These are phyloP conservation scores for Exobasidium rhododendri DNA, from an alignment of 1,284 basidiomycete species.

Conservation along the genomic window DNA sequence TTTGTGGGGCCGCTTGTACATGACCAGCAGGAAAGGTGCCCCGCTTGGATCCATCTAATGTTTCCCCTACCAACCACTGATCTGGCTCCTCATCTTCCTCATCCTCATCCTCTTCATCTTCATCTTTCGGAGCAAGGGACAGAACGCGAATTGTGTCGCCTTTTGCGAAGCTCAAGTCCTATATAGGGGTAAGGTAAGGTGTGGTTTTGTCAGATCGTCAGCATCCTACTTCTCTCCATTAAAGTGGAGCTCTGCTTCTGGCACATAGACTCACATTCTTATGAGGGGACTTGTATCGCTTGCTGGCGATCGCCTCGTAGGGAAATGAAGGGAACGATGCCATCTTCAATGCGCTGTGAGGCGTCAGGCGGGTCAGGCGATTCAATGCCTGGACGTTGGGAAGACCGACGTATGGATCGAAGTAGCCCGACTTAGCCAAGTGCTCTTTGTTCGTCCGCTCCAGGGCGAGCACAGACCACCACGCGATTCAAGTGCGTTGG, in stretches of 20 bases:
- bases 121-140: slow-evolving; percentile 32
- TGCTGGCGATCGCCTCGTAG: slow-evolving; percentile 11
- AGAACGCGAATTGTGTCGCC: slow-evolving; percentile 51
- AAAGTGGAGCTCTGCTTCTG: too few species aligned
- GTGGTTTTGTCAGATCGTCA: not conserved
- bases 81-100: slow-evolving; percentile 55
- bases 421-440: too few species aligned
- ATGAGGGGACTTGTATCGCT: slow-evolving; percentile 12
- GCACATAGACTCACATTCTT: not conserved
- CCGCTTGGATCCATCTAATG: slow-evolving; percentile 35
- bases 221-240: not conserved
- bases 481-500: not conserved
- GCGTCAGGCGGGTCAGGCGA: too few species aligned
- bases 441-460: too few species aligned
- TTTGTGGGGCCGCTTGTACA: slow-evolving; percentile 55
- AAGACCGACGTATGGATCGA: too few species aligned
- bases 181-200: too few species aligned
- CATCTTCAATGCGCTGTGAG: too few species aligned
- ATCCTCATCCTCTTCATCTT: slow-evolving; percentile 29
- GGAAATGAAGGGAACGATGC: not conserved
- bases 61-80: slow-evolving; percentile 54
- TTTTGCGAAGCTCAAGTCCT: slow-evolving; percentile 44
- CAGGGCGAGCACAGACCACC: not conserved
- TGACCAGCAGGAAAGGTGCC: slow-evolving; percentile 54
- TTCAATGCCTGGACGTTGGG: too few species aligned